Conservation (phyloP, 176 grass and related monocot species). For the Triticum aestivum region DNA sequence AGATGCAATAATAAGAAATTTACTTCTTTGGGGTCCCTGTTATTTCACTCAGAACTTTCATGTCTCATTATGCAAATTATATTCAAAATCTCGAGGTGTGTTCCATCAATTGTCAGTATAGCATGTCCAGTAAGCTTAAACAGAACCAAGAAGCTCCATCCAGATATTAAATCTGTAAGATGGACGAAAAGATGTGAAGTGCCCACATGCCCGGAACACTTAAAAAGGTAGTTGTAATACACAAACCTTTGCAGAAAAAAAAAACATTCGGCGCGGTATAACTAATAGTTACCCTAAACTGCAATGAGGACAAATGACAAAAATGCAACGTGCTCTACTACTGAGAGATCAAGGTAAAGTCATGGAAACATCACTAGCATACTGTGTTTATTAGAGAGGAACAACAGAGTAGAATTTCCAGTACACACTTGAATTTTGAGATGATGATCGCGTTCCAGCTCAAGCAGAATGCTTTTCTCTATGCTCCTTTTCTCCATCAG, state of each 20-base stretch:
- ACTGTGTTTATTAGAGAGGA: background rate
- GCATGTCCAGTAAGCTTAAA: background rate
- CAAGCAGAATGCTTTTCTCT: slow-evolving; percentile 71
- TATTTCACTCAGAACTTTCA: slow-evolving; percentile 3
- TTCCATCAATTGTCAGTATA: background rate
- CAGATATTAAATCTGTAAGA: background rate
- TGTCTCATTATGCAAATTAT: background rate
- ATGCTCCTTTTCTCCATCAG: slow-evolving; percentile 67
- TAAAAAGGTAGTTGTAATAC: background rate
- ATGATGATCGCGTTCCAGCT: slow-evolving; percentile 68
- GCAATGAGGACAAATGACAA: background rate
- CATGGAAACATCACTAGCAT: background rate
- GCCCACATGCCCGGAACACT: background rate
- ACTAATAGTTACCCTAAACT: background rate
- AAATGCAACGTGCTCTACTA: background rate
- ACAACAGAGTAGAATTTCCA: background rate
- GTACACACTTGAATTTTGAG: slow-evolving; percentile 65
- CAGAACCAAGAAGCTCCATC: background rate
- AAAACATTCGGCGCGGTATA: background rate
- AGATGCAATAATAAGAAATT: background rate
- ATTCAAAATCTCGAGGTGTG: background rate
- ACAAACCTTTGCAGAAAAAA: slow-evolving; percentile 6
- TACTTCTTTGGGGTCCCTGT: background rate
- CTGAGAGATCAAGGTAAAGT: background rate
- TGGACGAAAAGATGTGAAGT: slow-evolving; percentile 5